A percentile compares a stretch with the other conserved stretches of the same genome.
Conservation (phyloP, 2,329 filamentous ascomycete species). For the Hymenoscyphus fructigenus region DNA sequence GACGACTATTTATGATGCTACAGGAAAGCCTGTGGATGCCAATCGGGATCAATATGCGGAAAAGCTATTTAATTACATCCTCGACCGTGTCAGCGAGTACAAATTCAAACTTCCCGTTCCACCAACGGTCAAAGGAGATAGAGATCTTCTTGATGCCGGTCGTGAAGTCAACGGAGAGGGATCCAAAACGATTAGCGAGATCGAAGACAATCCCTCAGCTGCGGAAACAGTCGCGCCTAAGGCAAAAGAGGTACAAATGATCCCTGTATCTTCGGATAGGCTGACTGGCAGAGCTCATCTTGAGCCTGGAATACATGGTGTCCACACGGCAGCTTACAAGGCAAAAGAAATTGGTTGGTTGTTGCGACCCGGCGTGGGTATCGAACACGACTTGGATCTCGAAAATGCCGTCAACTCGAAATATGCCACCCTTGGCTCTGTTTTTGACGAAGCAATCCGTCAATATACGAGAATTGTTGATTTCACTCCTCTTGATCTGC, state of each 20-base stretch:
- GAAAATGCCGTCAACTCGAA: conserved; percentile 60
- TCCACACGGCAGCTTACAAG: conserved; percentile 72
- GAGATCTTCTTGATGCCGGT: conserved; percentile 76
- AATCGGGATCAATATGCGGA: conserved; percentile 80
- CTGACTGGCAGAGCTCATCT: conserved; percentile 72
- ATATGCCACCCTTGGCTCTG: conserved; percentile 78
- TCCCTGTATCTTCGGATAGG: conserved; percentile 65
- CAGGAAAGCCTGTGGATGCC: conserved; percentile 74
- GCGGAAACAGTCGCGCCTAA: conserved; percentile 34
- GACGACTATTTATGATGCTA: conserved; percentile 86
- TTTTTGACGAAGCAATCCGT: conserved; percentile 85
- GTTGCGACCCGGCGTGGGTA: conserved; percentile 61
- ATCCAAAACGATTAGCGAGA: conserved; percentile 67
- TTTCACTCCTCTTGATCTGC: conserved; percentile 80
- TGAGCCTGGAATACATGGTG: conserved; percentile 66
- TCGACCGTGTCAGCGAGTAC: conserved; percentile 88
- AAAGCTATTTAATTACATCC: conserved; percentile 89
- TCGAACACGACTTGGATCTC: conserved; percentile 69
- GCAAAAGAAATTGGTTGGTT: conserved; percentile 81
- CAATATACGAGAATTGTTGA: conserved; percentile 85
- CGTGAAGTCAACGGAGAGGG: conserved; percentile 73
- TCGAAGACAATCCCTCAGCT: conserved; percentile 66
- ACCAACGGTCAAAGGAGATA: conserved; percentile 78
- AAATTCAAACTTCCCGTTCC: conserved; percentile 73
- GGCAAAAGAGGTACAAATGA: conserved; percentile 49